Base-by-base conservation (phyloP, 805 yeast genomes). In the Teunomyces cretensis region DNA sequence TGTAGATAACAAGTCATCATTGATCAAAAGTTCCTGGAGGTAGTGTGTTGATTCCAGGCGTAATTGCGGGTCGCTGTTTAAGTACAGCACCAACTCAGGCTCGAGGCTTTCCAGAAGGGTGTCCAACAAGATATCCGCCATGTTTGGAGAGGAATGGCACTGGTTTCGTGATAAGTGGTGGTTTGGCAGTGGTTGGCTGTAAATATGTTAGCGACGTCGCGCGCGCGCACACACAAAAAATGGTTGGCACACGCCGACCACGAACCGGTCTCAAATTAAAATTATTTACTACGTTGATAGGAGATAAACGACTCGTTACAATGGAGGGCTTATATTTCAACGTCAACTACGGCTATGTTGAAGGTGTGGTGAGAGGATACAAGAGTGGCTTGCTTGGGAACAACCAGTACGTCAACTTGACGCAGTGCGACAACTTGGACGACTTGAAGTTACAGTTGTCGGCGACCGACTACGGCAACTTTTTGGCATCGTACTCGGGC, bases 241-340 rank as follows among this genome's bases (percentile, higher is more conserved):
- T 6, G 22, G 22, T 19, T 19, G 22, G 22, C 22, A 6, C 22
- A 19, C 15, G 28, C 28, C 3, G 9, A 26, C 28, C 12, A 26
- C 28, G 12, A 8, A 4, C 28, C 9, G 9, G 8, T 9, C 28
- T 5, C 3, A 19, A 26, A 5, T 26, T 26, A 15, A 33, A 16
- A 13, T 6, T n/a, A 5, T 17, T 16, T 4, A 9, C 24, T 6
- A 16, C 26, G 28, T 26, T 26, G 28, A 26, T 26, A 26, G 22
- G 22, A 19, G 22, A 19, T 19, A 26, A n/a, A n/a, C 9, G 9
- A 31, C 19, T 37, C 45, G 17, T 16, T 28, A 33, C 28, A 43
- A 92, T 92, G 99, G 98, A 94, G 65, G 97, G 97, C 22, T 77
- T 92, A 41, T 89, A 76, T 67, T 94, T 94, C 73, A 94, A 94